A percentile compares a stretch with the other conserved stretches of the same genome.
Conservation (phyloP, 371 early-diverging fungal genomes). For the Mortierella sp. region DNA sequence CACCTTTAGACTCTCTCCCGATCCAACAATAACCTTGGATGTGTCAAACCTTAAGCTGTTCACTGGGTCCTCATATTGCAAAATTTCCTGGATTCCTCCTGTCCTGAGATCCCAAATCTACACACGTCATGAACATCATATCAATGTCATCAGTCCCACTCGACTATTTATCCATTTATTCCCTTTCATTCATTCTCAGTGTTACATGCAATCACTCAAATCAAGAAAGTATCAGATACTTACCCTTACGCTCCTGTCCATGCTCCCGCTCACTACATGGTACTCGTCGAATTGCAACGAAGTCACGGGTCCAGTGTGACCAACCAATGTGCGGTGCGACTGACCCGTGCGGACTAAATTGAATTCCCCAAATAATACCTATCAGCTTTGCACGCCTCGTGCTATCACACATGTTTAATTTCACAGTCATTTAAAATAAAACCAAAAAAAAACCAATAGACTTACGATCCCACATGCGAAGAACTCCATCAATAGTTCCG, state of each 20-base stretch:
- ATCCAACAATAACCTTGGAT: constrained; percentile 65
- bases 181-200: too few relatives aligned
- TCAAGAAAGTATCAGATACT: constrained; percentile 22
- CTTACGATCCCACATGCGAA: constrained; percentile 90
- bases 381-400: not conserved
- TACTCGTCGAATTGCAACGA: constrained; percentile 84
- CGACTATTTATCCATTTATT: too few relatives aligned
- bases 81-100: constrained; percentile 73
- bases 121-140: not conserved
- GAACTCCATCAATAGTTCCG: constrained; percentile 88
- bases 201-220: not conserved
- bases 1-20: constrained; percentile 66
- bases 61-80: constrained; percentile 68
- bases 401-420: not conserved
- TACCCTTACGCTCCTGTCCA: constrained; percentile 82
- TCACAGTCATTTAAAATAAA: too few relatives aligned
- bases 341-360: constrained; percentile 80
- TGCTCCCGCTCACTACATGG: constrained; percentile 82
- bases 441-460: constrained; percentile 10
- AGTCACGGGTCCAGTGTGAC: constrained; percentile 80
- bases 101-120: constrained; percentile 90
- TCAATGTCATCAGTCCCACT: not conserved
- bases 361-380: not conserved
- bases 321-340: constrained; percentile 80
- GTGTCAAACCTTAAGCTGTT: constrained; percentile 72